Evolutionary conservation across 345 rosid genomes (phyloP).

Genomic region (Hypericum perforatum): DNA sequence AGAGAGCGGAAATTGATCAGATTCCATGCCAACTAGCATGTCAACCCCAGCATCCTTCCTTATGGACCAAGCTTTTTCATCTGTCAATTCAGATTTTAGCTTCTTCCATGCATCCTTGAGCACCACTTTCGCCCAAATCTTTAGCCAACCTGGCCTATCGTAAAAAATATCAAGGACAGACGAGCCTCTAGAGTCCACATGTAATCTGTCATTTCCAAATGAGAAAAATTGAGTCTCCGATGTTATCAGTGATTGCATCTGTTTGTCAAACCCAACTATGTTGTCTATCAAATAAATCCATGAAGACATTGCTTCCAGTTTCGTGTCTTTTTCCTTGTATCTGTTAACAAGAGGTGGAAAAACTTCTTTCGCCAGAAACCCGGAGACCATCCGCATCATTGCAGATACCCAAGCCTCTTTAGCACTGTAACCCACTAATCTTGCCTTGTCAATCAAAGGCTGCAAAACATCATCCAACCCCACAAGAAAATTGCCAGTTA

Average conservation of each 20-base stretch:
- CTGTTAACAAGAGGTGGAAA: conserved; percentile 42
- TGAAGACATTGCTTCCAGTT: conserved; percentile 38
- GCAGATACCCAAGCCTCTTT: conserved; percentile 82
- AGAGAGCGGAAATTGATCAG: conserved; percentile 37
- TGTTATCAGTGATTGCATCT: conserved; percentile 39
- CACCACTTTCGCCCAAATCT: conserved; percentile 73
- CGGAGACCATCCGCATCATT: conserved; percentile 55
- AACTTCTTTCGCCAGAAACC: conserved; percentile 38
- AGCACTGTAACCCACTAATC: conserved; percentile 51
- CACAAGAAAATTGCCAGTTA: conserved; percentile 48
- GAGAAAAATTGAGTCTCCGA: conserved; percentile 39
- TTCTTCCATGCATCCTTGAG: conserved; percentile 62
- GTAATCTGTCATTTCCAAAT: conserved; percentile 26
- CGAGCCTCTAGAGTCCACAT: conserved; percentile 26
- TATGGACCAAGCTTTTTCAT: conserved; percentile 46
- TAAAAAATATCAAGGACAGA: conserved; percentile 45
- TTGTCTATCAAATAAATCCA: conserved; percentile 76
- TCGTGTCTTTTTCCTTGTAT: conserved; percentile 34
- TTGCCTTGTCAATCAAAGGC: conserved; percentile 69
- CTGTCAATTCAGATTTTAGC: conserved; percentile 41
- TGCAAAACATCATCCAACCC: conserved; percentile 68
- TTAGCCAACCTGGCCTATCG: conserved; percentile 57
- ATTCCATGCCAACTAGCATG: conserved; percentile 13
- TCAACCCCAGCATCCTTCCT: conserved; percentile 14
- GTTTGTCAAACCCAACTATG: conserved; percentile 56